Conservation (phyloP, 805 yeast species). For the Pichia cabralensis region DNA sequence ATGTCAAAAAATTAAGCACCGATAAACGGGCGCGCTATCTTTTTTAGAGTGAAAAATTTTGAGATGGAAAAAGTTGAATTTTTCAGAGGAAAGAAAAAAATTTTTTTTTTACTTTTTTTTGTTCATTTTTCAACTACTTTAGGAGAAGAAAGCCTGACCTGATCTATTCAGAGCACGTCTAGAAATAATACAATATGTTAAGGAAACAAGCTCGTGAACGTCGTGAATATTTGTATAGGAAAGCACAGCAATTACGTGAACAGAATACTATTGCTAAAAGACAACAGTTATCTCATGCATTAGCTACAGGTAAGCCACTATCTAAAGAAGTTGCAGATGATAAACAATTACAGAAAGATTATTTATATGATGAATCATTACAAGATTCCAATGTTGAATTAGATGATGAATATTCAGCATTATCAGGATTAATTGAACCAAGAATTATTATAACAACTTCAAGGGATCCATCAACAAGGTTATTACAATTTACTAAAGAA, state of each 20-base stretch:
- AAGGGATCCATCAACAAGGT: slow-evolving; percentile 76
- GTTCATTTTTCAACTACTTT: too few species aligned
- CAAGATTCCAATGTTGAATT: slow-evolving; percentile 34
- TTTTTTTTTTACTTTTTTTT: neutral
- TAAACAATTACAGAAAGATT: slow-evolving; percentile 67
- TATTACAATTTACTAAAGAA: slow-evolving; percentile 90
- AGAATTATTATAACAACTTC: slow-evolving; percentile 88
- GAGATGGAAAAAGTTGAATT: too few species aligned
- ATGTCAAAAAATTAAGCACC: too few species aligned
- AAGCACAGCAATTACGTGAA: slow-evolving; percentile 85
- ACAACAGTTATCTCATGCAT: slow-evolving; percentile 73
- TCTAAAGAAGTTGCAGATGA: slow-evolving; percentile 91
- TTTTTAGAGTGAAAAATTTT: too few species aligned
- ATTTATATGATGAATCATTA: slow-evolving; percentile 74
- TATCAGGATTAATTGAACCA: slow-evolving; percentile 87
- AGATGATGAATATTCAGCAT: slow-evolving; percentile 86
- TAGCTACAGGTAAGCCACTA: slow-evolving; percentile 85
- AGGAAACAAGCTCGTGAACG: slow-evolving; percentile 95
- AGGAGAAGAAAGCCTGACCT: too few species aligned
- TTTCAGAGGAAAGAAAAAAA: too few species aligned
- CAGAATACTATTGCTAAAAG: slow-evolving; percentile 78
- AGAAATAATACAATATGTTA: slow-evolving; percentile 33
- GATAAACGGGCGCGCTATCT: too few species aligned
- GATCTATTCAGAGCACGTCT: neutral
- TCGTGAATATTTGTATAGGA: slow-evolving; percentile 83